Base-by-base conservation (phyloP, 192 early-diverging fungal species). In the Gorgonomyces haynaldii region DNA sequence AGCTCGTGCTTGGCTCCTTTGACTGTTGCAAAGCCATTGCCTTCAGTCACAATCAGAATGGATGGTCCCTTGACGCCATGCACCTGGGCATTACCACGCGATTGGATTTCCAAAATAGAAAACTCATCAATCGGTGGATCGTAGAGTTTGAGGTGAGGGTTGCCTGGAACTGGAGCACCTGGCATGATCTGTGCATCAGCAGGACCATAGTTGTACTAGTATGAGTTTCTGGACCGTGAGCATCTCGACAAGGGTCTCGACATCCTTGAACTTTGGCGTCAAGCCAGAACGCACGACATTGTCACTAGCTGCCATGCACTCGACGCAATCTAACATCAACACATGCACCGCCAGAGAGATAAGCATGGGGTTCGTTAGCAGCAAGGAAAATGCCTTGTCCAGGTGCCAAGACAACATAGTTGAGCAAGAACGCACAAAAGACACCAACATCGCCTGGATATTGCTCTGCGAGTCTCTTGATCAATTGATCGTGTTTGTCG, bases 121-220 rank as follows among this genome's bases (percentile, higher is more conserved):
- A 98, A 98, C 58, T 98, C 95, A 9, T 86, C 85, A 51, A 98
- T 95, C 8, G 94, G 94, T 22, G 94, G 94, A 61, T 95, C 85
- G 64, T 98, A 98, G 15, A 31, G 9, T 3, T 42, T 37, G n/a
- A 83, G 77, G 20, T 66, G 60, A 12, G 45, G 36, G 0, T 62
- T 55, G 13, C 42, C 64, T n/a, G 66, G 52, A 54, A 74, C 72
- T 16, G 61, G 50, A 3, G 63, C 71, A 0, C 85, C 83, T 6
- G 57, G 63, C 45, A 96, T 65, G 50, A 95, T 70, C 65, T 94
- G 85, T n/a, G 70, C 69, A 22, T 82, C 67, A 4, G 88, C 81
- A 8, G 88, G 67, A 1, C 83, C 85, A 52, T 82, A 71, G 36
- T 74, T 78, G 50, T 98, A 98, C n/a, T n/a, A n/a, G n/a, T n/a